Percentiles rank a stretch among this genome's conserved stretches.
phyloP scores from a whole-genome alignment of 2,329 filamentous ascomycete species.

The Monilinia fructicola region DNA sequence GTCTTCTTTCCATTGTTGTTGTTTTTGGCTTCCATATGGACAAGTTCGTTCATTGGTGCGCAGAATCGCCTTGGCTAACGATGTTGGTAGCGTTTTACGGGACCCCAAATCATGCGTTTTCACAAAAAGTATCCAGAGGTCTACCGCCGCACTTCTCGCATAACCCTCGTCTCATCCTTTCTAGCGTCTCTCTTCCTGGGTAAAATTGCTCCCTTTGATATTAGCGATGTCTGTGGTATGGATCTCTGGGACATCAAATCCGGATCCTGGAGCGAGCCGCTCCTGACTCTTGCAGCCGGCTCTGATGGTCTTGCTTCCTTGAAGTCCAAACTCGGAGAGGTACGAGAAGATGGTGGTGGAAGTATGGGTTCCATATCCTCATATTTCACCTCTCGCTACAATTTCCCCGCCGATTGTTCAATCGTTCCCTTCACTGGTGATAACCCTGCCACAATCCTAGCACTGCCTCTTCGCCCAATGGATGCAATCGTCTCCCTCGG shows the following conservation, averaged over 20 bases:
- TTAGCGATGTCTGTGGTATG: constrained; percentile 93
- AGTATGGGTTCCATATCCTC: constrained; percentile 71
- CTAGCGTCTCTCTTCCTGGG: constrained; percentile 88
- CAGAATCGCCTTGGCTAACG: constrained; percentile 24
- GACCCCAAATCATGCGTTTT: constrained; percentile 92
- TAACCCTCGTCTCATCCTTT: constrained; percentile 94
- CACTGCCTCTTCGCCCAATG: constrained; percentile 78
- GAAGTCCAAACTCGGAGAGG: constrained; percentile 74
- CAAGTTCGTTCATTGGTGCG: neutral
- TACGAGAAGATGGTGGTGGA: constrained; percentile 76
- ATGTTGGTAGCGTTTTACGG: constrained; percentile 75
- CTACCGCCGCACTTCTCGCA: constrained; percentile 77
- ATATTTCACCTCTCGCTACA: constrained; percentile 79
- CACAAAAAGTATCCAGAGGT: constrained; percentile 75
- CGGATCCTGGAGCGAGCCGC: constrained; percentile 69
- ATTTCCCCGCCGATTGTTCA: constrained; percentile 72
- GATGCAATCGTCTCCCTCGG: constrained; percentile 95
- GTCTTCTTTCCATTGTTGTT: constrained; percentile 40
- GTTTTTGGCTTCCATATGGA: neutral
- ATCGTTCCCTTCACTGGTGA: constrained; percentile 91
- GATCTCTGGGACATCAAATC: constrained; percentile 89
- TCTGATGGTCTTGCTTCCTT: constrained; percentile 61
- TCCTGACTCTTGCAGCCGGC: constrained; percentile 71
- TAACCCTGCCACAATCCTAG: constrained; percentile 92
- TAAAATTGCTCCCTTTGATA: constrained; percentile 82